phyloP scores from a whole-genome alignment of 1,284 basidiomycete species.

The Taiwanofungus camphoratus region DNA sequence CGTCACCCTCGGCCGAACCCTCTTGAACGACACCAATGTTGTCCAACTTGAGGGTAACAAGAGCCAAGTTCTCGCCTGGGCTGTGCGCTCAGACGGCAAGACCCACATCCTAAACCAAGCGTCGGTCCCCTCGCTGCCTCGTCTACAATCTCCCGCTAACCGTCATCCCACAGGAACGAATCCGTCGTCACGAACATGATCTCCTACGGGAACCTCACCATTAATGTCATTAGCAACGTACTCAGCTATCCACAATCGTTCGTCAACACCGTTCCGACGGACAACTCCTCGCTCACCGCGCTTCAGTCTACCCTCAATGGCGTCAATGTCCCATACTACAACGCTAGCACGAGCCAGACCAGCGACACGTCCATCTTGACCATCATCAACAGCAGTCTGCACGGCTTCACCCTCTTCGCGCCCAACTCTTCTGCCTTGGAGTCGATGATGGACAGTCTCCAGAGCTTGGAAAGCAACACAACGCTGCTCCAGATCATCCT shows the following conservation, averaged over 20 bases:
- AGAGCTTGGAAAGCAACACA: slow-evolving; percentile 37
- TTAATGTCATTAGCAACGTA: slow-evolving; percentile 48
- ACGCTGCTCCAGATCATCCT: slow-evolving; percentile 44
- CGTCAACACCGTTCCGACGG: slow-evolving; percentile 35
- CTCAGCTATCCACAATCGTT: slow-evolving; percentile 50
- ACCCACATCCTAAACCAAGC: slow-evolving; percentile 50
- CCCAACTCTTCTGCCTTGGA: slow-evolving; percentile 51
- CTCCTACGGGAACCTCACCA: slow-evolving; percentile 40
- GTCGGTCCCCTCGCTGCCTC: slow-evolving; percentile 30
- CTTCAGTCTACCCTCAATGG: slow-evolving; percentile 29
- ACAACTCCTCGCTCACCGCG: slow-evolving; percentile 34
- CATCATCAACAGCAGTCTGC: slow-evolving; percentile 30
- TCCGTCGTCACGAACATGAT: slow-evolving; percentile 42
- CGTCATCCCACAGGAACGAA: slow-evolving; percentile 32
- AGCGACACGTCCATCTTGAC: slow-evolving; percentile 32
- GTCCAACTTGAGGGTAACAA: slow-evolving; percentile 51
- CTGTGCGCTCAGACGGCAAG: slow-evolving; percentile 36
- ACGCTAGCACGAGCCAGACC: slow-evolving; percentile 27
- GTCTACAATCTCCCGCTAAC: not conserved
- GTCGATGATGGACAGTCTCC: slow-evolving; percentile 29
- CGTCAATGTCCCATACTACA: slow-evolving; percentile 15
- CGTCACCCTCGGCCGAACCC: slow-evolving; percentile 59
- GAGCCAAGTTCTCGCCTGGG: slow-evolving; percentile 63
- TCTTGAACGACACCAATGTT: slow-evolving; percentile 42
- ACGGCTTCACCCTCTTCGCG: slow-evolving; percentile 70